Conservation (phyloP, 805 yeast species). For the Ogataea glucozyma region DNA sequence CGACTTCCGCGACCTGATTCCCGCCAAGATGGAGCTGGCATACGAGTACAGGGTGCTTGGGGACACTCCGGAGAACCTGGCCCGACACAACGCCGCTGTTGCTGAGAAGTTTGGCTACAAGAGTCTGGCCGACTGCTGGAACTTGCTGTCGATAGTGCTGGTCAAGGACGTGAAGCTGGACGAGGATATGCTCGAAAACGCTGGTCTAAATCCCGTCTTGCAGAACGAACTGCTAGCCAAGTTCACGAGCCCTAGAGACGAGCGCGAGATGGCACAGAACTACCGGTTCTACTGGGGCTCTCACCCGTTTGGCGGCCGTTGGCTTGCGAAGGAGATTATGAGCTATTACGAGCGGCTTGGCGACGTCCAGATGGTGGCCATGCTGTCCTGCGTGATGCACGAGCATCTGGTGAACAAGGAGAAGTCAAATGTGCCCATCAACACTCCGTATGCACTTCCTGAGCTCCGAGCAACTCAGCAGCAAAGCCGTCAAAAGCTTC, state of each 20-base stretch:
- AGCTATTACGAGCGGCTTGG: conserved; percentile 60
- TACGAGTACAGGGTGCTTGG: conserved; percentile 65
- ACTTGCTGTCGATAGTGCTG: conserved; percentile 49
- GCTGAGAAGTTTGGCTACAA: conserved; percentile 62
- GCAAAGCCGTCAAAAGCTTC: background rate
- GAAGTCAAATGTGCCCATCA: conserved; percentile 42
- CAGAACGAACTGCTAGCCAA: conserved; percentile 20
- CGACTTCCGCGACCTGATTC: conserved; percentile 70
- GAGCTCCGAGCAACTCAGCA: conserved; percentile 2
- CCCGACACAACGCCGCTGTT: conserved; percentile 67
- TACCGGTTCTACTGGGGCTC: conserved; percentile 67
- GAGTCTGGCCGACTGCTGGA: conserved; percentile 78
- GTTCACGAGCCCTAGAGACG: conserved; percentile 17
- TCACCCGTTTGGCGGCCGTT: conserved; percentile 72
- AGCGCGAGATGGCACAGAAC: conserved; percentile 17
- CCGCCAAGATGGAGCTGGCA: conserved; percentile 73
- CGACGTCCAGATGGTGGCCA: conserved; percentile 87
- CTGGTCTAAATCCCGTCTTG: conserved; percentile 10
- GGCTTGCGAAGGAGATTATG: conserved; percentile 65
- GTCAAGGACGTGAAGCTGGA: conserved; percentile 41
- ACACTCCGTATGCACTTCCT: conserved; percentile 42
- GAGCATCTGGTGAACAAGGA: conserved; percentile 39
- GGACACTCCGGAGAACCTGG: conserved; percentile 61
- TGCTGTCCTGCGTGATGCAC: conserved; percentile 72
- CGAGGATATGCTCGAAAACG: conserved; percentile 9